Percentiles rank a stretch among this genome's conserved stretches.
Conservation (phyloP, 108 stramenopile species). For the Cyclotella choctawhatcheeana region DNA sequence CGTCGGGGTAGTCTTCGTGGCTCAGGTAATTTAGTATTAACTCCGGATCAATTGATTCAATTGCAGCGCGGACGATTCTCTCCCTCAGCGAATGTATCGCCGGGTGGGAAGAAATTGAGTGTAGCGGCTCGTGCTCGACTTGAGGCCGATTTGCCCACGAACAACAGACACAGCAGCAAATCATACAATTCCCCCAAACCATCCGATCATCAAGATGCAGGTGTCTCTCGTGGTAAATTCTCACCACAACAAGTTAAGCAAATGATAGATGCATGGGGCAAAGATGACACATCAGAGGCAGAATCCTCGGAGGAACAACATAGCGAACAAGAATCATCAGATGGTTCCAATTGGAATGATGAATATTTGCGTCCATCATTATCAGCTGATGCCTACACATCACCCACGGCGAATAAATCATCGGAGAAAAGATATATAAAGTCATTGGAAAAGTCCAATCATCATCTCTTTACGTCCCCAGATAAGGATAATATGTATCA, state of each 20-base stretch:
- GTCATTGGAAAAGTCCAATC: constrained; percentile 6
- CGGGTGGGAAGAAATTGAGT: neutral
- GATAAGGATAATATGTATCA: neutral
- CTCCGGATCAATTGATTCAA: neutral
- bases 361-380: neutral
- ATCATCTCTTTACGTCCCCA: constrained; percentile 6
- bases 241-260: constrained; percentile 27
- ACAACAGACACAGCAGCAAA: neutral
- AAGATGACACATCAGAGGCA: constrained; percentile 22
- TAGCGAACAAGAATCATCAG: neutral
- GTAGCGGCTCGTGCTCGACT: constrained; percentile 29
- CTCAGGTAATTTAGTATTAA: neutral
- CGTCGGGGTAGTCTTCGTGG: neutral
- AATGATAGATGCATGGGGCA: constrained; percentile 31
- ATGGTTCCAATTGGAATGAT: constrained; percentile 14
- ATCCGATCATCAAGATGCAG: constrained; percentile 12
- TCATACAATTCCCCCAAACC: constrained; percentile 5
- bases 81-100: neutral
- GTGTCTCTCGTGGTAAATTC: constrained; percentile 40
- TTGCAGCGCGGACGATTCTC: neutral
- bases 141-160: constrained; percentile 30
- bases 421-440: constrained; percentile 1
- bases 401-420: neutral
- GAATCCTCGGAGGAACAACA: constrained; percentile 8
- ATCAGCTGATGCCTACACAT: constrained; percentile 1